phyloP scores from a whole-genome alignment of 2,329 filamentous ascomycete genomes.

The Aspergillus uvarum region DNA sequence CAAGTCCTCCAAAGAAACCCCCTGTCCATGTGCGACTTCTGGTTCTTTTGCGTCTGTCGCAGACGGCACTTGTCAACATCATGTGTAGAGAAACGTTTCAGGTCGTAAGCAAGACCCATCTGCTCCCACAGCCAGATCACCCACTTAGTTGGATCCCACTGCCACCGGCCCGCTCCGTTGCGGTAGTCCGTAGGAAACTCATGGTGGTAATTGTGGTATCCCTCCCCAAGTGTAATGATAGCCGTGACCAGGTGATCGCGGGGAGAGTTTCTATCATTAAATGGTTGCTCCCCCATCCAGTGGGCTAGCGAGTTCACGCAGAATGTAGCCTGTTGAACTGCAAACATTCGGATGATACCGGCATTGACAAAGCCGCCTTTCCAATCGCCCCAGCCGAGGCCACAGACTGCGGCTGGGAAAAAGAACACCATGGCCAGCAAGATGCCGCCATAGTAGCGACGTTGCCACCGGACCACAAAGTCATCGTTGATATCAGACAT shows the following conservation, averaged over 20 bases:
- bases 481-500: constrained; percentile 6
- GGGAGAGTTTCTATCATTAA: constrained; percentile 86
- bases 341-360: constrained; percentile 80
- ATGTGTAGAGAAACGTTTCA: no score
- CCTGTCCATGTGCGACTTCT: no score
- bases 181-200: constrained; percentile 90
- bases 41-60: no score
- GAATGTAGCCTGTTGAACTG: constrained; percentile 88
- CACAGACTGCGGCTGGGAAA: constrained; percentile 71
- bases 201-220: constrained; percentile 94
- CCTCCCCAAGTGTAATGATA: constrained; percentile 78
- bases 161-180: constrained; percentile 84
- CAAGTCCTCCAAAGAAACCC: no score
- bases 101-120: constrained; percentile 50
- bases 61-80: no score
- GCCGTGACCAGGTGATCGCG: constrained; percentile 84
- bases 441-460: constrained; percentile 2
- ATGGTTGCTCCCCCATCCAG: constrained; percentile 87
- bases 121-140: constrained; percentile 78
- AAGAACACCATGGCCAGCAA: constrained; percentile 56
- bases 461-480: constrained; percentile 4
- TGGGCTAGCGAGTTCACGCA: constrained; percentile 88
- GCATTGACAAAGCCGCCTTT: constrained; percentile 77
- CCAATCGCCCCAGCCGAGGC: constrained; percentile 77
- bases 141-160: constrained; percentile 91